Evolutionary conservation across 1,284 basidiomycete species (phyloP).

Genomic region (Rhodotorula glutinis): DNA sequence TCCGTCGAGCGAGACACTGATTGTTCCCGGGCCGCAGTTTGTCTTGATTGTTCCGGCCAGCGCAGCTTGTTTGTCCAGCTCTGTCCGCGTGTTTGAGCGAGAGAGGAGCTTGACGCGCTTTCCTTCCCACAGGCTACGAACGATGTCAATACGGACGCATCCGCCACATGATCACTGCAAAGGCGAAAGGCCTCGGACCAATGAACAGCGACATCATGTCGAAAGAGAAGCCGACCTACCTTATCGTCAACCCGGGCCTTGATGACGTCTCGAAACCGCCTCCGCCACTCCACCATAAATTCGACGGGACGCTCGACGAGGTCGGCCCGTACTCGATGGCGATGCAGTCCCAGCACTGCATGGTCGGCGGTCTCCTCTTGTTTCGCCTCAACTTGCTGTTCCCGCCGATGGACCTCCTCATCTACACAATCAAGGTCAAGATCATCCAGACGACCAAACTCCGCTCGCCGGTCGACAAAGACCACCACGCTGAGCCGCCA

Average conservation of each 20-base stretch:
- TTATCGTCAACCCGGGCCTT: slow-evolving; percentile 36
- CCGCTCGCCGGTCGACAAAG: slow-evolving; percentile 24
- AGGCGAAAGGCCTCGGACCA: slow-evolving; percentile 32
- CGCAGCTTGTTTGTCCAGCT: slow-evolving; percentile 13
- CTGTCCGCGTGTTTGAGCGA: too few species aligned
- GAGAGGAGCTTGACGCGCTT: neutral
- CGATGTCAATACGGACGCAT: slow-evolving; percentile 35
- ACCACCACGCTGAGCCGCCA: slow-evolving; percentile 13
- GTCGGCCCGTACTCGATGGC: slow-evolving; percentile 33
- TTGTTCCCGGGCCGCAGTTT: too few species aligned
- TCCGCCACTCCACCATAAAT: slow-evolving; percentile 34
- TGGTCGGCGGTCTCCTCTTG: slow-evolving; percentile 39
- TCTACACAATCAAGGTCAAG: slow-evolving; percentile 40
- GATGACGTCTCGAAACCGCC: slow-evolving; percentile 32
- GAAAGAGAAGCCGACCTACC: slow-evolving; percentile 22
- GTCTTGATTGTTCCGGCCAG: slow-evolving; percentile 34
- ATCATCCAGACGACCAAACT: slow-evolving; percentile 35
- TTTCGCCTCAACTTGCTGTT: slow-evolving; percentile 38
- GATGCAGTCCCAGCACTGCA: slow-evolving; percentile 29
- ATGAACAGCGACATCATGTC: slow-evolving; percentile 29
- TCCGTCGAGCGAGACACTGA: too few species aligned
- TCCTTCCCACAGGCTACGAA: slow-evolving; percentile 27
- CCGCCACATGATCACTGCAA: slow-evolving; percentile 34
- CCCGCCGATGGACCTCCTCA: slow-evolving; percentile 31
- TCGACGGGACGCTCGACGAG: slow-evolving; percentile 33